A percentile compares a stretch with the other conserved stretches of the same genome.
Evolutionary conservation across 805 yeast species (phyloP).

Genomic region (Ogataea glucozyma): DNA sequence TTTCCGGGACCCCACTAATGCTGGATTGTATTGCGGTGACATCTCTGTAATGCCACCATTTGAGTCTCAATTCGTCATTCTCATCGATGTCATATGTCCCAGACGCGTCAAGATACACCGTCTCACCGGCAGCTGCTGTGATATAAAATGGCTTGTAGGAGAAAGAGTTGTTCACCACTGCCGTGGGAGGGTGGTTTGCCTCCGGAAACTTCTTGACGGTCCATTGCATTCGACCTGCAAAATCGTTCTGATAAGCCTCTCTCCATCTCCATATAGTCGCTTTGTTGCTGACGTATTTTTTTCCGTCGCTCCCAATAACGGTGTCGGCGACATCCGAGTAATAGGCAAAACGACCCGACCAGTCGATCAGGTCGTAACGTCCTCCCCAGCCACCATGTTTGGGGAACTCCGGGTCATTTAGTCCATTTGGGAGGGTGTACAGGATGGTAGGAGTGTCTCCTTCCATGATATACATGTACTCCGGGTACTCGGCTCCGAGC

Average conservation of each 20-base stretch:
- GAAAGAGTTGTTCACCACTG: constrained; percentile 25
- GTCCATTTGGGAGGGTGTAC: constrained; percentile 33
- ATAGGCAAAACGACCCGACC: constrained; percentile 21
- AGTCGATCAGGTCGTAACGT: constrained; percentile 28
- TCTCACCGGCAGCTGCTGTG: constrained; percentile 16
- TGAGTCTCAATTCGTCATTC: constrained; percentile 14
- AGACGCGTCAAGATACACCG: constrained; percentile 27
- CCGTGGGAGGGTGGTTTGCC: constrained; percentile 30
- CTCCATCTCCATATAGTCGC: constrained; percentile 40
- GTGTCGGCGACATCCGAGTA: constrained; percentile 31
- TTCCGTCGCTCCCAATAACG: constrained; percentile 25
- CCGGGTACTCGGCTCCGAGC: constrained; percentile 31
- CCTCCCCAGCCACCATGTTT: constrained; percentile 40
- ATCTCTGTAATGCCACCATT: constrained; percentile 34
- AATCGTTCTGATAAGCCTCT: constrained; percentile 33
- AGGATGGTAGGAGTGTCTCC: constrained; percentile 36
- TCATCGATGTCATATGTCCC: constrained; percentile 29
- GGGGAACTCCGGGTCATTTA: constrained; percentile 32
- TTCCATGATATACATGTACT: constrained; percentile 30
- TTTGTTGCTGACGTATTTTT: constrained; percentile 24
- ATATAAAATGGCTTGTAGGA: constrained; percentile 25
- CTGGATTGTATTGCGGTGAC: constrained; percentile 27
- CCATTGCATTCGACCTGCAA: constrained; percentile 37
- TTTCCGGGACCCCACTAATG: constrained; percentile 23
- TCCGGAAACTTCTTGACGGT: constrained; percentile 31